phyloP scores from a whole-genome alignment of 2,329 filamentous ascomycete genomes.

The Incumbomyces lentus region DNA sequence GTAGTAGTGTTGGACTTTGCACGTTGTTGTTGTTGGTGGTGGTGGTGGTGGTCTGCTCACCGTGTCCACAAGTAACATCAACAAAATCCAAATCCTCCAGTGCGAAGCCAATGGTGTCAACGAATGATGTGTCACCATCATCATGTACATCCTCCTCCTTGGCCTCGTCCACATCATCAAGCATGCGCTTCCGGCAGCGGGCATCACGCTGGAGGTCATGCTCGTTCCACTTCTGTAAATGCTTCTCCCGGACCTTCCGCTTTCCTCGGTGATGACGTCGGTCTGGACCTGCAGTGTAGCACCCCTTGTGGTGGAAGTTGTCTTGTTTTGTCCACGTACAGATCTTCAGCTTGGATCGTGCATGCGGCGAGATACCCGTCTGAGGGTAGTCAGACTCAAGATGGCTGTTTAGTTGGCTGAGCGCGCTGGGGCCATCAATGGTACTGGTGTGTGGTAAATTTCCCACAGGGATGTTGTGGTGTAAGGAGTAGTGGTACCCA shows the following conservation, averaged over 20 bases:
- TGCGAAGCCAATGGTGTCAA: too few relatives aligned
- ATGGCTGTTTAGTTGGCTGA: background rate
- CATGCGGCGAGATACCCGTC: background rate
- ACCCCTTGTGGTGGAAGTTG: constrained; percentile 11
- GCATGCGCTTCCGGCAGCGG: background rate
- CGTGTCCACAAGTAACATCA: too few relatives aligned
- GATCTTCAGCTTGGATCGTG: background rate
- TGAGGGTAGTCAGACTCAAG: background rate
- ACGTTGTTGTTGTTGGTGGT: too few relatives aligned
- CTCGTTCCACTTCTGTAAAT: background rate
- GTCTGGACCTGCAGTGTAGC: constrained; percentile 11
- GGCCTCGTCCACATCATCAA: background rate
- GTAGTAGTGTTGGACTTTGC: too few relatives aligned
- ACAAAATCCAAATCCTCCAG: too few relatives aligned
- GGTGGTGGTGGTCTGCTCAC: too few relatives aligned
- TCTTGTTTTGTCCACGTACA: constrained; percentile 6
- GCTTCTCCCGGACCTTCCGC: constrained; percentile 9
- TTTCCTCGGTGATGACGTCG: constrained; percentile 10
- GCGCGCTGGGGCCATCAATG: background rate
- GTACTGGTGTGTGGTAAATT: background rate
- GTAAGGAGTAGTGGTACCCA: background rate
- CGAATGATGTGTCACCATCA: background rate
- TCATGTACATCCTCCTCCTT: background rate
- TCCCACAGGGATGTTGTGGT: background rate
- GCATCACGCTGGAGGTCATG: background rate